A percentile compares a stretch with the other conserved stretches of the same genome.
phyloP scores from a whole-genome alignment of 2,329 filamentous ascomycete species.

The Fusarium fujikuroi region DNA sequence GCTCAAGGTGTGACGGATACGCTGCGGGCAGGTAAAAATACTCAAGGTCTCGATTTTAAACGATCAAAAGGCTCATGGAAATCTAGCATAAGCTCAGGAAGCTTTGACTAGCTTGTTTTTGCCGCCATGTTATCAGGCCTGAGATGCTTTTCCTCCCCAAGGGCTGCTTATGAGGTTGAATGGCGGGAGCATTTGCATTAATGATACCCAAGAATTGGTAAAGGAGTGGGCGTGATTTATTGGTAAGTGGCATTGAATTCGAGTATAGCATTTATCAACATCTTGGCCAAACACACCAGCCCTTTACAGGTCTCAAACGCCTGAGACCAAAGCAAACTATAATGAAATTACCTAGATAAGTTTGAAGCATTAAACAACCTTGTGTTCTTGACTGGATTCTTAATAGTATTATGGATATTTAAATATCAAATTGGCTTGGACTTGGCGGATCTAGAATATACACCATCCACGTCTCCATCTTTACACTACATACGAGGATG shows the following conservation, averaged over 20 bases:
- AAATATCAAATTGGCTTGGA: background rate
- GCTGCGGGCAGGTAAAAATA: background rate
- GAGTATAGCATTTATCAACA: background rate
- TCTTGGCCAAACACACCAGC: background rate
- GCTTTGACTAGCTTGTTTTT: background rate
- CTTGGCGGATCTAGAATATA: background rate
- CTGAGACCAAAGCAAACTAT: background rate
- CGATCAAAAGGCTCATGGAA: background rate
- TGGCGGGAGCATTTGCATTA: constrained; percentile 12
- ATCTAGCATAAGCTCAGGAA: background rate
- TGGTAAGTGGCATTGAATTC: background rate
- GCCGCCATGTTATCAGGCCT: background rate
- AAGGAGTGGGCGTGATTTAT: background rate
- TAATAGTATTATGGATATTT: background rate
- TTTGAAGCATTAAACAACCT: background rate
- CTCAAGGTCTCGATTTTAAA: background rate
- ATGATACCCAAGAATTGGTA: constrained; percentile 42
- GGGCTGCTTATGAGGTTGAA: background rate
- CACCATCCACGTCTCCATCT: background rate
- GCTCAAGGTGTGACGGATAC: constrained; percentile 34
- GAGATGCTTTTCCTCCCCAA: background rate
- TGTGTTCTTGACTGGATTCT: background rate
- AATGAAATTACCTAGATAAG: too few relatives aligned
- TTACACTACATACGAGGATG: background rate
- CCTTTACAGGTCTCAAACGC: background rate